Conservation (phyloP, 2,329 filamentous ascomycete species). For the Phyllosticta paracitricarpa region DNA sequence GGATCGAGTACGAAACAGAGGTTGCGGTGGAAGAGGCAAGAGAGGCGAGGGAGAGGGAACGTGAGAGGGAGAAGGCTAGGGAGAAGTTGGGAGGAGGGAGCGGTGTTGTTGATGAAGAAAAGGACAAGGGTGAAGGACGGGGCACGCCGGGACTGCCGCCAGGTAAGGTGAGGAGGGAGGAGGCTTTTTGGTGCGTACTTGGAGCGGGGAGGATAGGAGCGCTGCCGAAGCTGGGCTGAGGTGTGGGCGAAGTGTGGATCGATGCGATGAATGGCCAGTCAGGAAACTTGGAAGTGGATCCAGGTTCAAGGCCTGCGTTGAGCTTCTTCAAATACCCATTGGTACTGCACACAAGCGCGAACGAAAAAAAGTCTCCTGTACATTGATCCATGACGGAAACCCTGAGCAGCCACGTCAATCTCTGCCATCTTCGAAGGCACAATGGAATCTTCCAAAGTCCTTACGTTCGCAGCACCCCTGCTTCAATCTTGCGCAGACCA, state of each 20-base stretch:
- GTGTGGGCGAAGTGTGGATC: neutral
- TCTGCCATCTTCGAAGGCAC: no score
- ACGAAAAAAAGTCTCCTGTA: no score
- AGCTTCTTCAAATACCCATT: neutral
- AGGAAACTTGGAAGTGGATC: neutral
- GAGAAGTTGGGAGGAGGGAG: neutral
- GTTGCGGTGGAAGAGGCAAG: slow-evolving; percentile 44
- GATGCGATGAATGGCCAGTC: neutral
- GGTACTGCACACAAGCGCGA: no score
- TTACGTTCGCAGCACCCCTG: no score
- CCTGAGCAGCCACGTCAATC: no score
- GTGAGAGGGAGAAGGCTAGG: slow-evolving; percentile 12
- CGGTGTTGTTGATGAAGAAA: neutral
- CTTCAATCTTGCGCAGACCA: no score
- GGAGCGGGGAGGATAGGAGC: slow-evolving; percentile 68
- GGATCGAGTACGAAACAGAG: slow-evolving; percentile 80
- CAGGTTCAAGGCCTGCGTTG: neutral
- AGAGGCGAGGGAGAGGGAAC: slow-evolving; percentile 18
- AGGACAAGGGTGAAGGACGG: slow-evolving; percentile 8
- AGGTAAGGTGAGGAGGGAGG: slow-evolving; percentile 59
- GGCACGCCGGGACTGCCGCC: slow-evolving; percentile 39
- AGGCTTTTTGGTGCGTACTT: slow-evolving; percentile 93
- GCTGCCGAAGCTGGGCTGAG: slow-evolving; percentile 9
- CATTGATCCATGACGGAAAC: no score
- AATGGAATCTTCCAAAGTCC: no score